Evolutionary conservation across 305 asterid species (phyloP), one percentile per base, ranked within the genome.

Genomic region (Fraxinus paxiana): DNA sequence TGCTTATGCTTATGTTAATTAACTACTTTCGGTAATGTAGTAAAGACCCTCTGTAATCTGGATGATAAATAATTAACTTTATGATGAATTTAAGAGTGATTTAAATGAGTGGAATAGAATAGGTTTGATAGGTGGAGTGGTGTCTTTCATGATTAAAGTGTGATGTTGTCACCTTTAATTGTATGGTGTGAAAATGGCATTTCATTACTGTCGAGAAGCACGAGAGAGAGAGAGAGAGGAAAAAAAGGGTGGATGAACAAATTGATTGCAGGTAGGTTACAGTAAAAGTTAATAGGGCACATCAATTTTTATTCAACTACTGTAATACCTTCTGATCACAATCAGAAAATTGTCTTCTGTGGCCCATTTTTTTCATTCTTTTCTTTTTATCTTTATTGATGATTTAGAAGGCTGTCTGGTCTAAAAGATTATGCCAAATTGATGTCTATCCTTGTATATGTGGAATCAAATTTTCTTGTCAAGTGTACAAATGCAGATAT

Each of bases 131-230:
- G 82, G 63, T 54, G 54, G 81, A 75, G 85, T 77, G 80, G 85
- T 81, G 89, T 31, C 51, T 56, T 73, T 91, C 92, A 89, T 91
- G 87, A 89, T 91, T 88, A 88, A 83, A 86, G 89, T 86, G 87
- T 89, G 90, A 84, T 56, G 56, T 10, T 22, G 61, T 71, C 74
- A 81, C 86, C 61, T 80, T 87, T 79, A 81, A 79, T 71, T 51
- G 69, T 82, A 15, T 43, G 76, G 76, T 48, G 82, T 74, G 80
- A 74, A 77, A 82, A 82, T 86, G 78, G 81, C 86, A 85, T 79
- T 81, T 83, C 76, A 79, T 75, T 65, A 77, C 56, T 75, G 82
- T 80, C 83, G 73, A 80, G 83, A 79, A 81, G 85, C 83, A 81
- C 82, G 84, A 65, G 85, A 61, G 65, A 33, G 75, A 31, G 34